Evolutionary conservation across 257 asterid genomes (phyloP).

Genomic region (Ajuga chamaepitys): DNA sequence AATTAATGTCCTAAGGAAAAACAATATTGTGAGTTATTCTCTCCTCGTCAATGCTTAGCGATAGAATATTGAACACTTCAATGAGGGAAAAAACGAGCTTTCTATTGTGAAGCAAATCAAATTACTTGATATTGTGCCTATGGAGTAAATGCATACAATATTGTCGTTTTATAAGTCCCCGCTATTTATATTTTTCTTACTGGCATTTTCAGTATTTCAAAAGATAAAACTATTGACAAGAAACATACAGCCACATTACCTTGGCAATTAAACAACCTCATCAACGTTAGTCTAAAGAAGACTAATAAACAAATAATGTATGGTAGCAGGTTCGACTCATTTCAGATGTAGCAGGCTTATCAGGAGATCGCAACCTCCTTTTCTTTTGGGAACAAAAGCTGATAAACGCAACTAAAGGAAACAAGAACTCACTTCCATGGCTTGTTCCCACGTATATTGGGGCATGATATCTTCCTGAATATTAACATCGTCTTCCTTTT

Average conservation of each 20-base stretch:
- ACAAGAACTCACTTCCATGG: conserved; percentile 38
- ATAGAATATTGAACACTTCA: neutral
- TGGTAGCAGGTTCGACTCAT: neutral
- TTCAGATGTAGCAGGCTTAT: neutral
- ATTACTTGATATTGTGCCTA: neutral
- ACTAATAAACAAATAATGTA: no score
- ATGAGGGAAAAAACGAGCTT: neutral
- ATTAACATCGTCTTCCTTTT: conserved; percentile 18
- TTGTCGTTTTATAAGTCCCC: neutral
- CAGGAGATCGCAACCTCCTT: neutral
- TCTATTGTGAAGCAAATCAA: neutral
- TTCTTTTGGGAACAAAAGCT: neutral
- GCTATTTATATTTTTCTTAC: no score
- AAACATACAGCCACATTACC: no score
- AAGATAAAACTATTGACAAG: no score
- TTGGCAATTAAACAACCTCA: no score
- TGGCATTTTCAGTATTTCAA: no score
- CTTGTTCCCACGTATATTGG: conserved; percentile 31
- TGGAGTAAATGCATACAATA: neutral
- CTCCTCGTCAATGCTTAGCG: neutral
- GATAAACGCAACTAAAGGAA: conserved; percentile 3
- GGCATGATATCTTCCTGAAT: conserved; percentile 41
- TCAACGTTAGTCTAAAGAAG: no score
- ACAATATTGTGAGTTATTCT: no score
- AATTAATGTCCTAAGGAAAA: no score